Percentiles rank a stretch among this genome's conserved stretches.
phyloP scores from a whole-genome alignment of 495 filamentous ascomycete genomes.

The Neurospora sublineolata region DNA sequence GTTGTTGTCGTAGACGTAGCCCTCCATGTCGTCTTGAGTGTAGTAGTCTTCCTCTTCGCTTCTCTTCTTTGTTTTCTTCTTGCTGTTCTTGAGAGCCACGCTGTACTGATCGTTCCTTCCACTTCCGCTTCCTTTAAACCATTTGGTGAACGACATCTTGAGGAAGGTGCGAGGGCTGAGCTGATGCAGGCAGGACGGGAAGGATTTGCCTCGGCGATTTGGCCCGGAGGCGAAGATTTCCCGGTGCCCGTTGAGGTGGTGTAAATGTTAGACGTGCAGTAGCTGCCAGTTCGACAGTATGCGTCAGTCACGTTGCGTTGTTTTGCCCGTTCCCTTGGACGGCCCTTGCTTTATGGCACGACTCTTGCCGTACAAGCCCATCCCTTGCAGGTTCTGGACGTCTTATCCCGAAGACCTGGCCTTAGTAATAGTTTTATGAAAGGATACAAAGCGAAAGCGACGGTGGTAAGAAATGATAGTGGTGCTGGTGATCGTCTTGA shows the following conservation, averaged over 20 bases:
- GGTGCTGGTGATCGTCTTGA: not conserved
- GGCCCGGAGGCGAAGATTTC: not conserved
- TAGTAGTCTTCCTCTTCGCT: not conserved
- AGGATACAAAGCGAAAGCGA: not conserved
- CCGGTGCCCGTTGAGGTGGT: not conserved
- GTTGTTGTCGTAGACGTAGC: constrained; percentile 24
- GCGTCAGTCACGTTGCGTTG: not conserved
- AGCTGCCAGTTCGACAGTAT: not conserved
- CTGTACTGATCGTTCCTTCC: not conserved
- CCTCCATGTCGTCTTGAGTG: not conserved
- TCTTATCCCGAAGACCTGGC: not conserved
- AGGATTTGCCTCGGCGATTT: not conserved
- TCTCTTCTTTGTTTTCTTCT: not conserved
- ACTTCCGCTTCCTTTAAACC: not conserved
- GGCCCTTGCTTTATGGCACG: not conserved
- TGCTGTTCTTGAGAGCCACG: not conserved
- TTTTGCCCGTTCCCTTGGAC: not conserved
- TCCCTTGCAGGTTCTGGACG: not conserved
- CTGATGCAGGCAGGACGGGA: not conserved
- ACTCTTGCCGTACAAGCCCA: not conserved
- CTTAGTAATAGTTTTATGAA: not conserved
- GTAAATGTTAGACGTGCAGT: not conserved
- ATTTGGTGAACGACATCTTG: not conserved
- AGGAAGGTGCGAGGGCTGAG: not conserved
- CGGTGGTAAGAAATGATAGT: not conserved